A percentile compares a stretch with the other conserved stretches of the same genome.
Conservation (phyloP, 2,329 filamentous ascomycete species). For the Xylariaceae sp. region DNA sequence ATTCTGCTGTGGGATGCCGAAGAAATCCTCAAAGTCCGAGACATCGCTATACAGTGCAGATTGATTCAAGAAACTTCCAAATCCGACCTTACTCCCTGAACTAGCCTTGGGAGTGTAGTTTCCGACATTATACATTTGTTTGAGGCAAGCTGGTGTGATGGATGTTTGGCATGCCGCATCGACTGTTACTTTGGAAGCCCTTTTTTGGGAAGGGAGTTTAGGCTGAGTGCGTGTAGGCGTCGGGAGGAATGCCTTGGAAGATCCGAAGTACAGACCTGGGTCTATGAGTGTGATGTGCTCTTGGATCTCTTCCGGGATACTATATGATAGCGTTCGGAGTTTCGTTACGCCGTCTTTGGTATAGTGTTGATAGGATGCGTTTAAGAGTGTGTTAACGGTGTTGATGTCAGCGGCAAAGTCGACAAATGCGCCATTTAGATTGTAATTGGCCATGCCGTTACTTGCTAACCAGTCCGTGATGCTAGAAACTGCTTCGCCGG, state of each 20-base stretch:
- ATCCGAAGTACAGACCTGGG: not conserved
- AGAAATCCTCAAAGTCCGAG: slow-evolving; percentile 32
- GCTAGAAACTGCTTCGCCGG: not conserved
- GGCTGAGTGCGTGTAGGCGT: not conserved
- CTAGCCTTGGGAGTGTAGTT: slow-evolving; percentile 41
- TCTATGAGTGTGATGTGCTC: not conserved
- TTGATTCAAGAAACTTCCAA: slow-evolving; percentile 49
- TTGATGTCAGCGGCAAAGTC: not conserved
- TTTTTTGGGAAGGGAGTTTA: not conserved
- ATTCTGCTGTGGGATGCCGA: slow-evolving; percentile 40
- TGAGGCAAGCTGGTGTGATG: not conserved
- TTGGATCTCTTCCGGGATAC: not conserved
- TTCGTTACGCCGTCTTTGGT: not conserved
- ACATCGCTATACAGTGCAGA: slow-evolving; percentile 46
- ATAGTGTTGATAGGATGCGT: not conserved
- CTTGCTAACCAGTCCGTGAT: not conserved
- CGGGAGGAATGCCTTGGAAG: not conserved
- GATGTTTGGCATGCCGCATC: not conserved
- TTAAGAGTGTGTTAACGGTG: not conserved
- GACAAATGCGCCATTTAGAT: not conserved
- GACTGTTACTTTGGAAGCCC: not conserved
- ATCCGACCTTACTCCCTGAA: slow-evolving; percentile 46
- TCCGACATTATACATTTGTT: slow-evolving; percentile 40
- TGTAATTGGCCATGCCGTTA: not conserved
- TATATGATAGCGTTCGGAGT: not conserved